Percentiles rank a stretch among this genome's conserved stretches.
Evolutionary conservation across 78 protist species (phyloP).

Genomic region (Anaeramoeba ignava): DNA sequence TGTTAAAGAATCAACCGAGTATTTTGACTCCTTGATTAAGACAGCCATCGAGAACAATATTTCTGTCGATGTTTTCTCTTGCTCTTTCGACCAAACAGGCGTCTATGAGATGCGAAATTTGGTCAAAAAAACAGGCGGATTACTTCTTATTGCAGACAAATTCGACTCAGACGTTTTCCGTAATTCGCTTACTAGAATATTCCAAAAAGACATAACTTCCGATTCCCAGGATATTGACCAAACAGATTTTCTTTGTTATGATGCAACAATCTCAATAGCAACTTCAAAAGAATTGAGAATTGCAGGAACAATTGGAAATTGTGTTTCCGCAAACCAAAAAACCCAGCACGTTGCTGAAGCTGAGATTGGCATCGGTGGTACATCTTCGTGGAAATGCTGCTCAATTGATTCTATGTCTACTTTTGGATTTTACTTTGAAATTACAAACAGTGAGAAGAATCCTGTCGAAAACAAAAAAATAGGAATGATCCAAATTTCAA

Average conservation of each 20-base stretch:
- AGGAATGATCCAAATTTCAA: background rate
- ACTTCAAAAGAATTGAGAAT: background rate
- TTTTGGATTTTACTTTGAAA: background rate
- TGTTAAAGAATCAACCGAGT: background rate
- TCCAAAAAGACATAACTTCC: background rate
- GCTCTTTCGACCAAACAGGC: slow-evolving; percentile 12
- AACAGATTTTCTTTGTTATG: background rate
- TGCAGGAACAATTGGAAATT: background rate
- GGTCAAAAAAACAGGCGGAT: slow-evolving; percentile 5
- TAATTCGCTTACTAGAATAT: background rate
- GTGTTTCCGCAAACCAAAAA: background rate
- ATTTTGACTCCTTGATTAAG: background rate
- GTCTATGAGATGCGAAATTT: slow-evolving; percentile 3
- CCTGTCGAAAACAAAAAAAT: background rate
- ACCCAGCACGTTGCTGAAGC: background rate
- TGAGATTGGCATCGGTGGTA: slow-evolving; percentile 9
- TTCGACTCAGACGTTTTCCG: slow-evolving; percentile 5
- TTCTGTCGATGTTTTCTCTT: slow-evolving; percentile 5
- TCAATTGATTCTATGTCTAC: background rate
- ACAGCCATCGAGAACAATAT: background rate
- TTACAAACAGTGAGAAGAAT: background rate
- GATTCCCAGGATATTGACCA: background rate
- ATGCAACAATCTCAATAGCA: background rate
- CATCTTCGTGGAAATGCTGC: background rate
- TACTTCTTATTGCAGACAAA: background rate